Base-by-base conservation (phyloP, 768 basidiomycete species). In the Cystobasidium ongulense region DNA sequence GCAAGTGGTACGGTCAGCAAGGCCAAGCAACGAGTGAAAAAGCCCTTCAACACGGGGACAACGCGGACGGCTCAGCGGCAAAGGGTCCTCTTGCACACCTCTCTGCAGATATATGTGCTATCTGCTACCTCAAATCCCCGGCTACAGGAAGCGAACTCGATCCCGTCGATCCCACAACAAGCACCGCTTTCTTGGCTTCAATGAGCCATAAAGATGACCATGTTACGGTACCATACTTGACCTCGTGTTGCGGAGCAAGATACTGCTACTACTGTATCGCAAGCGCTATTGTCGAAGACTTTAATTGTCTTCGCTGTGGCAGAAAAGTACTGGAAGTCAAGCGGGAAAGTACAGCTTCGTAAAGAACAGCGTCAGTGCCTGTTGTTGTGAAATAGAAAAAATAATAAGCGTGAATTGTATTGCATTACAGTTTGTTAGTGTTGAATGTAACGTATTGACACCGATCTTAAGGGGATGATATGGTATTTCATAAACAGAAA, bases 231-330 rank as follows among this genome's bases (percentile, higher is more conserved):
- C 88, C 94, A 0, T 97, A 95, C 79, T 52, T 63, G 13, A 46
- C 76, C 0, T 82, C 89, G 63, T 87, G 92, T 38, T 93, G 90
- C 75, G 88, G 87, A 7, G 92, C 96, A 79, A 80, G 86, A 17
- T 99, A 94, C 82, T 98, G 96, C 82, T 99, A 97, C 81, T 88
- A 89, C 77, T 99, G 96, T 81, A 84, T 98, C 50, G 86, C 91
- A 8, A 57, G 53, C 31, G 50, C 65, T 46, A 36, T 67, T 4
- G 57, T 59, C 11, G 57, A 59, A 5, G 57, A 59, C 25, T 59
- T 59, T 27, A 59, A 17, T 2, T 59, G 57, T 23, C 57, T 59
- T 27, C 25, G 57, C 25, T 59, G 57, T 23, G 33, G 57, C 29
- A 17, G 23, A 27, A 59, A 29, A 23, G 57, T 59, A 11, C 5